These are phyloP conservation scores for Monoraphidium neglectum DNA, from an alignment of 139 green algal species.

Conservation along the genomic window DNA sequence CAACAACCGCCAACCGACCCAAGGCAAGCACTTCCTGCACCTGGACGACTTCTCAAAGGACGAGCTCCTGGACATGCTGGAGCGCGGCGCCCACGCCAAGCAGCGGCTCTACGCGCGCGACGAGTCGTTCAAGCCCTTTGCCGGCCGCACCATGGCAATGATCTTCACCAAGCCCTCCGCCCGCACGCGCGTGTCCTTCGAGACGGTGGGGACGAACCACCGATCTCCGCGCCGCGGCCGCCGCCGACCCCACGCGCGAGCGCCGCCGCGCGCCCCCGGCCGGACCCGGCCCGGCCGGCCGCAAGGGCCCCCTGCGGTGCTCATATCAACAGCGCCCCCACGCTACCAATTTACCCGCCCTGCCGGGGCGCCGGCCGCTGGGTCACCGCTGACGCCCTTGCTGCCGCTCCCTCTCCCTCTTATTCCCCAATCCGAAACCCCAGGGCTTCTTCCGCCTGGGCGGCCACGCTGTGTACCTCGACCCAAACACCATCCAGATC, in stretches of 20 bases:
- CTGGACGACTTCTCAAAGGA: slow-evolving; percentile 95
- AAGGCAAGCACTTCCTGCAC: slow-evolving; percentile 88
- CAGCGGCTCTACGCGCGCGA: slow-evolving; percentile 78
- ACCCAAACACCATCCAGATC: slow-evolving; percentile 93
- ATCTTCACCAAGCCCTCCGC: slow-evolving; percentile 99
- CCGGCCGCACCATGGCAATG: slow-evolving; percentile 95
- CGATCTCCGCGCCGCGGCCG: too few species aligned
- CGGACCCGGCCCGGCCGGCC: too few species aligned
- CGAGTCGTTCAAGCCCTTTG: slow-evolving; percentile 87
- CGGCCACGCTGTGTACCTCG: slow-evolving; percentile 94
- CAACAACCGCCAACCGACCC: not conserved
- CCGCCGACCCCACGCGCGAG: too few species aligned
- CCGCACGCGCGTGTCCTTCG: slow-evolving; percentile 96
- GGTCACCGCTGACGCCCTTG: too few species aligned
- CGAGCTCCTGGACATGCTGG: slow-evolving; percentile 86
- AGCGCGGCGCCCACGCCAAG: slow-evolving; percentile 82
- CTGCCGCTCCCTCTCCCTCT: not conserved
- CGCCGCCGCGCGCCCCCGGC: too few species aligned
- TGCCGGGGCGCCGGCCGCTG: too few species aligned
- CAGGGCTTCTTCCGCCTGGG: slow-evolving; percentile 94
- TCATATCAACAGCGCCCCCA: too few species aligned
- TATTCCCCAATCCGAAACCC: not conserved
- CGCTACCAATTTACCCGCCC: too few species aligned
- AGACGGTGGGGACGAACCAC: slow-evolving; percentile 74
- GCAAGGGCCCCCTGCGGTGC: too few species aligned